phyloP scores from a whole-genome alignment of 257 asterid genomes.

The Verbascum thapsus region DNA sequence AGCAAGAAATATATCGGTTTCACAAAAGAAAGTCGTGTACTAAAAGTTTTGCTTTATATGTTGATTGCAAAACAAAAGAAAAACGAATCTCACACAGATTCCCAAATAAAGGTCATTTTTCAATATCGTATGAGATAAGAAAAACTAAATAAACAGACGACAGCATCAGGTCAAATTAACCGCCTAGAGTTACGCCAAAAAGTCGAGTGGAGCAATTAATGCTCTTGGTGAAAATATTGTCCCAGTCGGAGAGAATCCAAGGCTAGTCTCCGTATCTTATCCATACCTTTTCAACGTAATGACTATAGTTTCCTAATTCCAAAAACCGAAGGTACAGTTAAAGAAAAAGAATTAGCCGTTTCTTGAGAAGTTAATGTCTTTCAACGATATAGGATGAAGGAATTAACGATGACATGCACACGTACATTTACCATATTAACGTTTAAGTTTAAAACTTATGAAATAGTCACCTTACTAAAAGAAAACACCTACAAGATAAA shows the following conservation, averaged over 20 bases:
- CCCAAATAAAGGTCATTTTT: neutral
- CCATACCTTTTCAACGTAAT: conserved; percentile 1
- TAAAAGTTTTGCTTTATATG: neutral
- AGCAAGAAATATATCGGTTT: too few species aligned
- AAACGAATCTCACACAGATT: neutral
- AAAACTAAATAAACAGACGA: neutral
- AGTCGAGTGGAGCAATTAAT: conserved; percentile 2
- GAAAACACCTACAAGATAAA: neutral
- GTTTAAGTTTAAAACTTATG: conserved; percentile 1
- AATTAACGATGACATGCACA: conserved; percentile 10
- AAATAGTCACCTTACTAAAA: neutral
- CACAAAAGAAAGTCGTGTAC: too few species aligned
- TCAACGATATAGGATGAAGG: neutral
- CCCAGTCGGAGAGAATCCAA: neutral
- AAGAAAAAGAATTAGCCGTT: neutral
- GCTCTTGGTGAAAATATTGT: neutral
- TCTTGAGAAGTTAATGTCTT: conserved; percentile 1
- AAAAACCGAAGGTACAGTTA: neutral
- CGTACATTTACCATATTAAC: neutral
- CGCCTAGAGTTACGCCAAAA: neutral
- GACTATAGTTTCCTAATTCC: neutral
- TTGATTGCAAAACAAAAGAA: neutral
- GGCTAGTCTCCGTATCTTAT: neutral
- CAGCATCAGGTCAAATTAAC: too few species aligned
- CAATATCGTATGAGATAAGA: neutral